Percentiles rank a stretch among this genome's conserved stretches.
phyloP scores from a whole-genome alignment of 106 monocot genomes.

The Dendrobium catenatum region DNA sequence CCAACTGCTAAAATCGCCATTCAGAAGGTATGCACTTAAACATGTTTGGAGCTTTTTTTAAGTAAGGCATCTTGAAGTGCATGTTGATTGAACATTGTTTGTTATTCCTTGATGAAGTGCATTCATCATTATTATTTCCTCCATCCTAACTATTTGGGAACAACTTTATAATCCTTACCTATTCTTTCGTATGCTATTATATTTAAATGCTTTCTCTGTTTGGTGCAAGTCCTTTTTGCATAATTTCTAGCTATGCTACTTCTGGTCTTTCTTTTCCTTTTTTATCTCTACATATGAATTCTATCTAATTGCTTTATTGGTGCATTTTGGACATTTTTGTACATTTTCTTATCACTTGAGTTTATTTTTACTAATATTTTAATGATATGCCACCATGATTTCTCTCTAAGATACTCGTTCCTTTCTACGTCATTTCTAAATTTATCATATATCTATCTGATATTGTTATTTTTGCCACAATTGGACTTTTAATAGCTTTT shows the following conservation, averaged over 20 bases:
- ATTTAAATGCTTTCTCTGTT: not conserved
- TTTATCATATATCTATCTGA: not conserved
- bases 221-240: not conserved
- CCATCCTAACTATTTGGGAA: not conserved
- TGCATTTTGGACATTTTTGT: not conserved
- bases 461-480: not conserved
- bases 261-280: not conserved
- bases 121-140: not conserved
- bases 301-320: not conserved
- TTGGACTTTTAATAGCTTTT: too few species aligned
- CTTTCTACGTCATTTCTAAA: not conserved
- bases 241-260: not conserved
- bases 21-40: conserved; percentile 38
- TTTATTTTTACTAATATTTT: not conserved
- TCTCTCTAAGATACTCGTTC: not conserved
- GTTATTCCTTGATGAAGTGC: not conserved
- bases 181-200: not conserved
- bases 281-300: not conserved
- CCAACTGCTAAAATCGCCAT: conserved; percentile 65
- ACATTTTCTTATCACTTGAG: not conserved
- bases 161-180: not conserved
- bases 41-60: too few species aligned
- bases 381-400: not conserved
- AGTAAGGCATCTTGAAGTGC: too few species aligned
- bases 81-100: not conserved